These are phyloP conservation scores for Volutella citrinella DNA, from an alignment of 2,329 filamentous ascomycete species.

Conservation along the genomic window DNA sequence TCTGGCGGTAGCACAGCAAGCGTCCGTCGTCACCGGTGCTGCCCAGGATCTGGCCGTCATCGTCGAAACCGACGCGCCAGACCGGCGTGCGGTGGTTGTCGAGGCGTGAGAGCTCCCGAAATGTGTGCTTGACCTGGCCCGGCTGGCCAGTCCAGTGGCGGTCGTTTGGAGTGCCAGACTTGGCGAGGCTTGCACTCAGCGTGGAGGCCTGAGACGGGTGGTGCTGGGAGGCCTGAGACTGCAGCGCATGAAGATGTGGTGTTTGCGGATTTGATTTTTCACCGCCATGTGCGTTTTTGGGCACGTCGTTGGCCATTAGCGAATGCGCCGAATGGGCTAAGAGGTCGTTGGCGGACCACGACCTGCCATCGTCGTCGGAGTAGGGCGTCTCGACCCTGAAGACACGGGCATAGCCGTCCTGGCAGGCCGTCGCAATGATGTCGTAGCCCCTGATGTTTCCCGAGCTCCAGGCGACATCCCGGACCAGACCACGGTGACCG, in stretches of 20 bases:
- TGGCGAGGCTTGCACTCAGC: slow-evolving; percentile 52
- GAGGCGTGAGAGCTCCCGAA: slow-evolving; percentile 63
- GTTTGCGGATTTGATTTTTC: slow-evolving; percentile 19
- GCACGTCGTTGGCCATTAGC: slow-evolving; percentile 27
- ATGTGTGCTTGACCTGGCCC: slow-evolving; percentile 63
- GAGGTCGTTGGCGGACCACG: slow-evolving; percentile 48
- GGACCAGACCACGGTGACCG: slow-evolving; percentile 72
- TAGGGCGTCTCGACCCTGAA: slow-evolving; percentile 71
- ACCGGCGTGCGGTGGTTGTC: slow-evolving; percentile 67
- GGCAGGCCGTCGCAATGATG: slow-evolving; percentile 85
- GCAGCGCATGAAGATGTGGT: slow-evolving; percentile 21
- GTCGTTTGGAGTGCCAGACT: slow-evolving; percentile 43
- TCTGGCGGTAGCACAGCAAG: slow-evolving; percentile 60
- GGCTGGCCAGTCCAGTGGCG: slow-evolving; percentile 55
- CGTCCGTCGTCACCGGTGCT: slow-evolving; percentile 75
- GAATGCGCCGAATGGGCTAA: slow-evolving; percentile 31
- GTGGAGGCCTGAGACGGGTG: slow-evolving; percentile 45
- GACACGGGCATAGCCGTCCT: slow-evolving; percentile 87
- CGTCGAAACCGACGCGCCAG: slow-evolving; percentile 72
- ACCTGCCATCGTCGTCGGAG: slow-evolving; percentile 43
- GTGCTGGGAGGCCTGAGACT: slow-evolving; percentile 30
- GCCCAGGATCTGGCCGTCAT: slow-evolving; percentile 68
- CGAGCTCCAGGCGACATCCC: slow-evolving; percentile 89
- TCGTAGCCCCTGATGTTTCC: slow-evolving; percentile 90
- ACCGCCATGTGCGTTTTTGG: slow-evolving; percentile 6